Evolutionary conservation across 2,329 filamentous ascomycete genomes (phyloP).

Genomic region (Nothopassalora personata): DNA sequence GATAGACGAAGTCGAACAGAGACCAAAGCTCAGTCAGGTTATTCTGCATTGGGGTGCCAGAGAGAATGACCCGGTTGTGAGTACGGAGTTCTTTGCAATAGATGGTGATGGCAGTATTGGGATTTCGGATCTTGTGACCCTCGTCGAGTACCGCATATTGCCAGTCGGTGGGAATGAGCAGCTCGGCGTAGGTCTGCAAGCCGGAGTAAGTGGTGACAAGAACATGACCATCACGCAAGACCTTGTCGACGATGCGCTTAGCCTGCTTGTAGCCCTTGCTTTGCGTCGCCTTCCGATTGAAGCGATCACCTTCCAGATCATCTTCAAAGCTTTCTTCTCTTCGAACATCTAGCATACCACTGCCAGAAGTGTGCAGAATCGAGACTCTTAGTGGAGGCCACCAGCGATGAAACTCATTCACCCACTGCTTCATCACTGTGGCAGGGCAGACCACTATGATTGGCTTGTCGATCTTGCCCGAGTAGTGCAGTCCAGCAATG

Average conservation of each 20-base stretch:
- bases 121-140: slow-evolving; percentile 96
- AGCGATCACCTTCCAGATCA: slow-evolving; percentile 49
- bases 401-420: slow-evolving; percentile 97
- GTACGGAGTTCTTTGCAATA: slow-evolving; percentile 92
- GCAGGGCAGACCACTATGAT: slow-evolving; percentile 90
- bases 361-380: slow-evolving; percentile 90
- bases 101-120: slow-evolving; percentile 89
- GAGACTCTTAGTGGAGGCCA: slow-evolving; percentile 98
- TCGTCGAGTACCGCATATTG: slow-evolving; percentile 92
- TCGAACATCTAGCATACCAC: slow-evolving; percentile 82
- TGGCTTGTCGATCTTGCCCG: slow-evolving; percentile 74
- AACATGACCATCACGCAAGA: slow-evolving; percentile 80
- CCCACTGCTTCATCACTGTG: slow-evolving; percentile 95
- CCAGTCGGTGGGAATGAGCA: slow-evolving; percentile 80
- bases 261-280: slow-evolving; percentile 63
- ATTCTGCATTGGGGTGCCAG: slow-evolving; percentile 96
- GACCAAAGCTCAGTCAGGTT: slow-evolving; percentile 95
- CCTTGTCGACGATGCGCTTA: slow-evolving; percentile 73
- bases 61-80: slow-evolving; percentile 83
- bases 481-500: slow-evolving; percentile 86
- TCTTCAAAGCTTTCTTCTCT: slow-evolving; percentile 59
- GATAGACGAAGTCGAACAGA: slow-evolving; percentile 94
- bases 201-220: slow-evolving; percentile 94
- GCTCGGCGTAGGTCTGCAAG: slow-evolving; percentile 82
- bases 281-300: slow-evolving; percentile 23